Conservation (phyloP, 768 basidiomycete species). For the Podaxis sp. region DNA sequence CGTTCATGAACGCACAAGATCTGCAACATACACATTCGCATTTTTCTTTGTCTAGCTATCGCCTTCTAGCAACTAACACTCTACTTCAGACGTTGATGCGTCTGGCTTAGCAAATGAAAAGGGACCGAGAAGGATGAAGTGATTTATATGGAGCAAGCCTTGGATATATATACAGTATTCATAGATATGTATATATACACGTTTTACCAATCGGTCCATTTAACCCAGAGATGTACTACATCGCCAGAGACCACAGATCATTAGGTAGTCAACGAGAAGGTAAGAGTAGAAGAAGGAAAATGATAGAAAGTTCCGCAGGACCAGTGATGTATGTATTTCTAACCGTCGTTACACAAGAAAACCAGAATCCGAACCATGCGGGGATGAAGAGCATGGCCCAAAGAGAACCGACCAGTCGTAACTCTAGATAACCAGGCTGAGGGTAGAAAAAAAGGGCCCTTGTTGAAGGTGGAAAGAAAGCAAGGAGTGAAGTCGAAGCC, state of each 20-base stretch:
- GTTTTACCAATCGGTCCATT: not conserved
- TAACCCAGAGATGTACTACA: not conserved
- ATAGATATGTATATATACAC: slow-evolving; percentile 2
- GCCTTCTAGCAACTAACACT: not conserved
- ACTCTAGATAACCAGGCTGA: slow-evolving; percentile 7
- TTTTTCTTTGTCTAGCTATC: not conserved
- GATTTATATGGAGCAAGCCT: not conserved
- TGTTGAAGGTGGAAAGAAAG: not conserved
- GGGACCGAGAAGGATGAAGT: not conserved
- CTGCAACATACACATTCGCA: not conserved
- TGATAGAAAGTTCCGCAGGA: slow-evolving; percentile 12
- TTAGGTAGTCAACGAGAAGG: slow-evolving; percentile 8
- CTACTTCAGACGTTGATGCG: not conserved
- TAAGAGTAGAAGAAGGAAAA: not conserved
- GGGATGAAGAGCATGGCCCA: not conserved
- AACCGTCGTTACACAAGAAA: not conserved
- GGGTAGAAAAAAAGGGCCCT: not conserved
- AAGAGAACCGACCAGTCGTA: slow-evolving; percentile 11
- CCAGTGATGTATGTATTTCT: slow-evolving; percentile 10
- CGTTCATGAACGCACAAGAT: not conserved
- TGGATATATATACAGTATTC: not conserved
- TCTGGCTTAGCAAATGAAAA: not conserved
- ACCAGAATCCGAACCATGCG: slow-evolving; percentile 9
- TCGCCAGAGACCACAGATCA: slow-evolving; percentile 7
- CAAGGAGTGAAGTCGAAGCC: not conserved